A percentile compares a stretch with the other conserved stretches of the same genome.
Conservation (phyloP, 306 rosid species). For the Boehmeria nivea region DNA sequence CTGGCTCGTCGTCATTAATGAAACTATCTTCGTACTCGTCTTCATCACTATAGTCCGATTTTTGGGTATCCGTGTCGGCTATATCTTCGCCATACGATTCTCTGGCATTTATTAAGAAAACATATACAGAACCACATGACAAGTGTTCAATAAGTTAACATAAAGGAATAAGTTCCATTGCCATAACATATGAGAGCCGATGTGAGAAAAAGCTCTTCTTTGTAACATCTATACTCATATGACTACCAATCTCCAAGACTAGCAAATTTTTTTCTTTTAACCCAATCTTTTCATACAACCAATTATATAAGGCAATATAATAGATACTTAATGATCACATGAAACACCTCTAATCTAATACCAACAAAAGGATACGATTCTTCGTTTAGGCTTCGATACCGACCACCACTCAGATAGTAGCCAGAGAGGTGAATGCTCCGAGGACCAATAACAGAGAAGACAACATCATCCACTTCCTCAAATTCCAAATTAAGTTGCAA, state of each 20-base stretch:
- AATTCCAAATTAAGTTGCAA: conserved; percentile 76
- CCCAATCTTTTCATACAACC: no score
- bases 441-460: conserved; percentile 80
- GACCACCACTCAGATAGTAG: conserved; percentile 34
- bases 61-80: conserved; percentile 65
- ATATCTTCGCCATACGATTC: conserved; percentile 91
- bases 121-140: no score
- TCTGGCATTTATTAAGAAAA: conserved; percentile 28
- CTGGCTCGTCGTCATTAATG: conserved; percentile 49
- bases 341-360: no score
- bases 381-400: conserved; percentile 14
- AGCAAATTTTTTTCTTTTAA: no score
- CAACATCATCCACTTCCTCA: conserved; percentile 66
- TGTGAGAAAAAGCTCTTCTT: background rate
- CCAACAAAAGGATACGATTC: conserved; percentile 62
- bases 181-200: background rate
- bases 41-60: conserved; percentile 50
- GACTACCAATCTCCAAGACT: no score
- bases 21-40: conserved; percentile 75
- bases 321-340: background rate
- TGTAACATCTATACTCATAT: no score
- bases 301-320: no score
- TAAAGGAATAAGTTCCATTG: background rate
- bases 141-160: no score
- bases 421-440: conserved; percentile 82